These are phyloP conservation scores for Ensete glaucum DNA, from an alignment of 176 grass and related monocot species.

Conservation along the genomic window DNA sequence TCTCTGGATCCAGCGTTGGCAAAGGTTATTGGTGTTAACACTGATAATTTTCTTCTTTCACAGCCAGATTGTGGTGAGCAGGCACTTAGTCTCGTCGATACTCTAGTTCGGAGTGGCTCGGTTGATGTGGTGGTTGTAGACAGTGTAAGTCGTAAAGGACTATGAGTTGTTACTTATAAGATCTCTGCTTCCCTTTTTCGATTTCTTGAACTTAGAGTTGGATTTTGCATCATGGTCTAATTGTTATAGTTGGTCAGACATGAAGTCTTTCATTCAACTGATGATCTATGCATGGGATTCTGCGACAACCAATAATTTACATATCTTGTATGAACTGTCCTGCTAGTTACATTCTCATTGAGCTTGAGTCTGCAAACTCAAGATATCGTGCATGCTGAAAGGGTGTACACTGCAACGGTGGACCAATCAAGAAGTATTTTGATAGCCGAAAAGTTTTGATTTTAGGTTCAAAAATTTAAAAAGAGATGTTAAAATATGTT, in stretches of 20 bases:
- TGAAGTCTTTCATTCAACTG: not conserved
- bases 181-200: not conserved
- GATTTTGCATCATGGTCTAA: too few relatives aligned
- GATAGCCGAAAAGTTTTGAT: too few relatives aligned
- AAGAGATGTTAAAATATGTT: too few relatives aligned
- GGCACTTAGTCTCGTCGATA: constrained; percentile 95
- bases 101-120: constrained; percentile 91
- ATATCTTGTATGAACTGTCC: too few relatives aligned
- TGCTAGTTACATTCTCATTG: too few relatives aligned
- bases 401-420: too few relatives aligned
- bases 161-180: not conserved
- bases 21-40: constrained; percentile 83
- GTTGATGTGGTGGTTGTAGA: constrained; percentile 99
- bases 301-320: too few relatives aligned
- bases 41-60: constrained; percentile 74
- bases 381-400: too few relatives aligned
- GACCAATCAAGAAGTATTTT: too few relatives aligned
- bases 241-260: not conserved
- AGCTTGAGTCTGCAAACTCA: too few relatives aligned
- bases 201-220: too few relatives aligned
- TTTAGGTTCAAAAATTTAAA: too few relatives aligned
- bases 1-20: constrained; percentile 91
- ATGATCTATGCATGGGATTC: not conserved
- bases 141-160: constrained; percentile 53
- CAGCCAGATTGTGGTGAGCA: constrained; percentile 90